Percentiles rank a stretch among this genome's conserved stretches.
Conservation (phyloP, 192 early-diverging fungal species). For the Dissophora ornata region DNA sequence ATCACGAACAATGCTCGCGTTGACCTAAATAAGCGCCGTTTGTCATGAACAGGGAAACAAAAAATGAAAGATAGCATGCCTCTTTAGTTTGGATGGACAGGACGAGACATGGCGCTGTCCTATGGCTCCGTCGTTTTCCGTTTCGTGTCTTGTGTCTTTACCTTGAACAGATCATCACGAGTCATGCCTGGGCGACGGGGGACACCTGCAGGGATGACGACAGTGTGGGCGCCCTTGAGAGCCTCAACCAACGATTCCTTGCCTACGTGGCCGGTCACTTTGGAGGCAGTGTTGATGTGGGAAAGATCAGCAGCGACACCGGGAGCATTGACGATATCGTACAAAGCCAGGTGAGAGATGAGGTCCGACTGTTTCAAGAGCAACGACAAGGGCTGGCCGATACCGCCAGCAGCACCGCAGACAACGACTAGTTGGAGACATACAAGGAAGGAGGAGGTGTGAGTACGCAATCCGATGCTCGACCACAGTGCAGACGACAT, state of each 20-base stretch:
- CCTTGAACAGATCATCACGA: conserved; percentile 97
- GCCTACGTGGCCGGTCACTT: conserved; percentile 61
- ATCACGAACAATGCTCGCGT: conserved; percentile 91
- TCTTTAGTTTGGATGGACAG: too few species aligned
- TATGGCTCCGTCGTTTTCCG: neutral
- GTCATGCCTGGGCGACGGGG: conserved; percentile 99
- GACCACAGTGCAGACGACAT: too few species aligned
- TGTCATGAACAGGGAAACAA: too few species aligned
- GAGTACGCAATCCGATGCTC: neutral
- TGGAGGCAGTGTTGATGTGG: conserved; percentile 86
- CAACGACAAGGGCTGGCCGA: conserved; percentile 96
- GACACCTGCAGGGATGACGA: conserved; percentile 96
- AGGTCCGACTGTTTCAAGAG: conserved; percentile 89
- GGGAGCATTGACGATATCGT: conserved; percentile 96
- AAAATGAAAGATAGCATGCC: too few species aligned
- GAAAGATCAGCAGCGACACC: conserved; percentile 95
- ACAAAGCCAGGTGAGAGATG: conserved; percentile 88
- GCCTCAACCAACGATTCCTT: conserved; percentile 58
- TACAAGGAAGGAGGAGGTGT: neutral
- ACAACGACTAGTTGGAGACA: conserved; percentile 36
- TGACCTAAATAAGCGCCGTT: conserved; percentile 66
- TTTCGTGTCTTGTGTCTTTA: conserved; percentile 12
- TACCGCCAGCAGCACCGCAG: conserved; percentile 88
- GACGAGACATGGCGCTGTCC: too few species aligned
- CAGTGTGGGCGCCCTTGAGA: conserved; percentile 62